Percentiles rank a stretch among this genome's conserved stretches.
Evolutionary conservation across 768 basidiomycete species (phyloP).

Genomic region (Naematelia encephala): DNA sequence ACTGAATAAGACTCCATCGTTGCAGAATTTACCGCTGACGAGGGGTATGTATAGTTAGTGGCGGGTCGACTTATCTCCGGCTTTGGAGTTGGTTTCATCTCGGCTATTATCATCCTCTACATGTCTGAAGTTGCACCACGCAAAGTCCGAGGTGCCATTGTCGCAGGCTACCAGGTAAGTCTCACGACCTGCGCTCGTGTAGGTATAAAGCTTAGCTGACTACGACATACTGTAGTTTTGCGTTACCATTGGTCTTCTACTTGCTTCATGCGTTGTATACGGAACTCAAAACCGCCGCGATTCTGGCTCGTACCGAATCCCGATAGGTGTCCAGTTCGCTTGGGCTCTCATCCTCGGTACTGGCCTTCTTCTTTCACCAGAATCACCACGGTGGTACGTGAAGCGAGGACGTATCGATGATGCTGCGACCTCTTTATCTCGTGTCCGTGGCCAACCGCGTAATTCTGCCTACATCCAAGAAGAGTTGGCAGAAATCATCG

Average conservation of each 20-base stretch:
- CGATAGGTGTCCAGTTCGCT: conserved; percentile 49
- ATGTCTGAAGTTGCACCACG: conserved; percentile 51
- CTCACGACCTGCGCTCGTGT: conserved; percentile 8
- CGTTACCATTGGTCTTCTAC: conserved; percentile 51
- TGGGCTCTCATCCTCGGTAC: conserved; percentile 47
- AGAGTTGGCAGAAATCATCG: conserved; percentile 51
- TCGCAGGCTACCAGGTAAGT: conserved; percentile 48
- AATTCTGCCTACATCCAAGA: conserved; percentile 47
- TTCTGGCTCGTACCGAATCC: conserved; percentile 50
- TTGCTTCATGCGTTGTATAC: conserved; percentile 50
- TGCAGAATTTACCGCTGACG: too few species aligned
- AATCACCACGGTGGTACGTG: conserved; percentile 52
- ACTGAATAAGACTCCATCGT: too few species aligned
- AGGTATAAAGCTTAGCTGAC: neutral
- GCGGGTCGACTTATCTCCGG: conserved; percentile 49
- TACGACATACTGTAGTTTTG: conserved; percentile 22
- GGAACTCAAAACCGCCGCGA: conserved; percentile 47
- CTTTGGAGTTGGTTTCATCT: conserved; percentile 46
- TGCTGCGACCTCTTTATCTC: conserved; percentile 39
- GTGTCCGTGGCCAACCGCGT: conserved; percentile 47
- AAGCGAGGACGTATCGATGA: conserved; percentile 47
- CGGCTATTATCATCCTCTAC: conserved; percentile 50
- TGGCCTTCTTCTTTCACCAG: conserved; percentile 51
- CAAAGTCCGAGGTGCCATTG: conserved; percentile 51
- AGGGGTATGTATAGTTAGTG: conserved; percentile 24